Evolutionary conservation across 208 protist species (phyloP).

Genomic region (Wallacemonas sp.): DNA sequence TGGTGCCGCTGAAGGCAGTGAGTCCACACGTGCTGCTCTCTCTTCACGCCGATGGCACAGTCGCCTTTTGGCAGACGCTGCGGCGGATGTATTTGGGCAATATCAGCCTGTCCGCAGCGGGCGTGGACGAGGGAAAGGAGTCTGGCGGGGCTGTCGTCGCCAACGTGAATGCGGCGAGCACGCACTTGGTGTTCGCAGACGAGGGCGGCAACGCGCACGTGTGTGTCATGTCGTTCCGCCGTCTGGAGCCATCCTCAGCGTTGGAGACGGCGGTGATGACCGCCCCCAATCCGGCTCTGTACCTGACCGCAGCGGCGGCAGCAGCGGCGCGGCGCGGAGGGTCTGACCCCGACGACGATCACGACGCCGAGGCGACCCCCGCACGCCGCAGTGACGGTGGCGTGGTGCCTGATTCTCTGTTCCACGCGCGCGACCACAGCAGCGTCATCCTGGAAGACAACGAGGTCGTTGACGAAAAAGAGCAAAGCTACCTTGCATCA

Average conservation of each 20-base stretch:
- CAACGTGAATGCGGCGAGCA: slow-evolving; percentile 19
- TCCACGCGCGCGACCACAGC: too few relatives aligned
- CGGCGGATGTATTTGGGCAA: slow-evolving; percentile 61
- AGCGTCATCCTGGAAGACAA: too few relatives aligned
- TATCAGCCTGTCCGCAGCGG: slow-evolving; percentile 44
- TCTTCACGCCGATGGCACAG: slow-evolving; percentile 72
- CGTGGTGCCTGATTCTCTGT: too few relatives aligned
- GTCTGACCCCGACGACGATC: too few relatives aligned
- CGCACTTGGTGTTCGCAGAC: slow-evolving; percentile 67
- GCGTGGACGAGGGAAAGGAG: slow-evolving; percentile 18
- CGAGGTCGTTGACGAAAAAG: too few relatives aligned
- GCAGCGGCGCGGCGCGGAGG: too few relatives aligned
- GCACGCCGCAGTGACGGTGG: too few relatives aligned
- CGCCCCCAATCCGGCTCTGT: slow-evolving; percentile 40
- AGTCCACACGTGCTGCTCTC: slow-evolving; percentile 53
- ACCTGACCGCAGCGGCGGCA: slow-evolving; percentile 20
- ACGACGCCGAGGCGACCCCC: too few relatives aligned
- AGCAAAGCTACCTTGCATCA: too few relatives aligned
- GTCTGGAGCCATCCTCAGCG: slow-evolving; percentile 12
- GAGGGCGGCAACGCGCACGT: slow-evolving; percentile 73
- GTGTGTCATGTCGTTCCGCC: slow-evolving; percentile 43
- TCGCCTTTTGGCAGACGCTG: slow-evolving; percentile 77
- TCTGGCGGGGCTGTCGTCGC: slow-evolving; percentile 21
- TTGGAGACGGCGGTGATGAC: slow-evolving; percentile 34
- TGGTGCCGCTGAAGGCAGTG: slow-evolving; percentile 44